phyloP scores from a whole-genome alignment of 225 moss, liverwort and hornwort genomes.

The Pseudoscleropodium purum region DNA sequence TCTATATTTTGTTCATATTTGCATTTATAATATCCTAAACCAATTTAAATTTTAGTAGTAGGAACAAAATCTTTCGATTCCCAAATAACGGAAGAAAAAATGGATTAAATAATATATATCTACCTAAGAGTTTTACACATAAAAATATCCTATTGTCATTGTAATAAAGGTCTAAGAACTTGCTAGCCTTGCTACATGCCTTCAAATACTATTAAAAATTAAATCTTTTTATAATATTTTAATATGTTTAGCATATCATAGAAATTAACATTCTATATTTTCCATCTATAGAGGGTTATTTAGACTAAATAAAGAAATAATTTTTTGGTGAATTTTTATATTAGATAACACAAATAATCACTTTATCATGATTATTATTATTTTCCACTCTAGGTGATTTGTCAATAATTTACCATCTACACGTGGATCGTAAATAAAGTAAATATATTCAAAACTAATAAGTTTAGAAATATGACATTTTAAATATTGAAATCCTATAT shows the following conservation, averaged over 20 bases:
- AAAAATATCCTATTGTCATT: background rate
- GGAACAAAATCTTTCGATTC: background rate
- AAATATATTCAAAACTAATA: background rate
- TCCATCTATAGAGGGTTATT: rapidly evolving
- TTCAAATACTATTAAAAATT: background rate
- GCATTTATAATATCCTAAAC: background rate
- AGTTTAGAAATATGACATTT: background rate
- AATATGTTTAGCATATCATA: background rate
- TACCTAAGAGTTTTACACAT: rapidly evolving
- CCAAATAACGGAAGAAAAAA: background rate
- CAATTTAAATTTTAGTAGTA: background rate
- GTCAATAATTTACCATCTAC: background rate
- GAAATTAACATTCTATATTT: background rate
- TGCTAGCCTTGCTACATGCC: rapidly evolving
- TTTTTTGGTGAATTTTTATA: background rate
- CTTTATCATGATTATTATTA: background rate
- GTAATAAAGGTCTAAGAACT: background rate
- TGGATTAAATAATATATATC: background rate
- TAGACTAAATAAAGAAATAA: background rate
- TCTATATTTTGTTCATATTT: background rate
- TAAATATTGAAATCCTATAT: background rate
- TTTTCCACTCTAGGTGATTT: rapidly evolving
- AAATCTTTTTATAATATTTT: no score
- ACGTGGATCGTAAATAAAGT: rapidly evolving
- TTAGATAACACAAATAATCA: background rate